Percentiles rank a stretch among this genome's conserved stretches.
Conservation (phyloP, 2,329 filamentous ascomycete genomes). For the Beauveria scarabaeidicola region DNA sequence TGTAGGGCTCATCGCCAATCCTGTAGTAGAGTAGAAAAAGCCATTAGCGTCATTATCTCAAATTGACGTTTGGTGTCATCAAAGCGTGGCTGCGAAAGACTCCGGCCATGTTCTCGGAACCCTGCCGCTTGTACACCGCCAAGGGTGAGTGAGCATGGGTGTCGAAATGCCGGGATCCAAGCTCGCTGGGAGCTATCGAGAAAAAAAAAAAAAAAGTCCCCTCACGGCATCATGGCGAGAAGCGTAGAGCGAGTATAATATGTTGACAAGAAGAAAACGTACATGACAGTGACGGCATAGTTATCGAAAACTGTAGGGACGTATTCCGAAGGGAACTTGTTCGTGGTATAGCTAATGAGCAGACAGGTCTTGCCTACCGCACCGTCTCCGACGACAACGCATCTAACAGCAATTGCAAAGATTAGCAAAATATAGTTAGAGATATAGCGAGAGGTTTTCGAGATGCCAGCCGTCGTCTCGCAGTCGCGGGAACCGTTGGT, state of each 20-base stretch:
- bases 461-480: not conserved
- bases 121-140: conserved; percentile 6
- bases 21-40: conserved; percentile 36
- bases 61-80: not conserved
- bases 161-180: not conserved
- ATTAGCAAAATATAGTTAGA: not conserved
- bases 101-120: not conserved
- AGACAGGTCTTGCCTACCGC: conserved; percentile 98
- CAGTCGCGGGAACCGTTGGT: not conserved
- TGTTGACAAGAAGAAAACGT: conserved; percentile 37
- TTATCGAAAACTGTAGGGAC: conserved; percentile 99
- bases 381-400: conserved; percentile 98
- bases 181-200: not conserved
- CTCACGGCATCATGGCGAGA: not conserved
- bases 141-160: not conserved
- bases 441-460: not conserved
- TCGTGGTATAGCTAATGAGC: conserved; percentile 98
- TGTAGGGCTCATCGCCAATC: conserved; percentile 99
- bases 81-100: not conserved
- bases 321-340: conserved; percentile 99
- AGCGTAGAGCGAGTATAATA: not conserved
- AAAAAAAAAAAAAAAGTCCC: not conserved
- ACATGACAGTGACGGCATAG: conserved; percentile 99
- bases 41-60: not conserved
- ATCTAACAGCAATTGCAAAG: conserved; percentile 47